Evolutionary conservation across 768 basidiomycete genomes (phyloP).

Genomic region (Agaricus blazei): DNA sequence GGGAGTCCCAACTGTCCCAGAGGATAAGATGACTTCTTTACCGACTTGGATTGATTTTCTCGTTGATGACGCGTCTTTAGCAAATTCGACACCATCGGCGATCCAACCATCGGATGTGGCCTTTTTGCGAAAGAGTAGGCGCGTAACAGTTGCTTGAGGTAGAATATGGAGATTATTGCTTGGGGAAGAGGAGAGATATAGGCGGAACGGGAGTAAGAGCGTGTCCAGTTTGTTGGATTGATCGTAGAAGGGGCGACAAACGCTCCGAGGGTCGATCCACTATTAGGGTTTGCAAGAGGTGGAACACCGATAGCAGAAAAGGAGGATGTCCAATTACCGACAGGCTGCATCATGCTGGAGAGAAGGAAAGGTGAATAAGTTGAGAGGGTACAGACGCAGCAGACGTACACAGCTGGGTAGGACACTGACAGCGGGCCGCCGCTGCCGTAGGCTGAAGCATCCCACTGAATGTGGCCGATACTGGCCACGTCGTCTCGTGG

Average conservation of each 20-base stretch:
- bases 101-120: conserved; percentile 28
- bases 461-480: conserved; percentile 37
- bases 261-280: conserved; percentile 43
- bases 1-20: conserved; percentile 45
- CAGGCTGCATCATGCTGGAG: conserved; percentile 38
- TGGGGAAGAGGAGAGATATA: conserved; percentile 60
- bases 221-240: conserved; percentile 58
- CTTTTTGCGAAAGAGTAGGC: conserved; percentile 39
- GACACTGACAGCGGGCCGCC: conserved; percentile 37
- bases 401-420: conserved; percentile 44
- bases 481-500: conserved; percentile 34
- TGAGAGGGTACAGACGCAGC: neutral
- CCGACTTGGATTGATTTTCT: conserved; percentile 44
- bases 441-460: conserved; percentile 41
- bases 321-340: conserved; percentile 53
- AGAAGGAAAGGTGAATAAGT: neutral
- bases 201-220: conserved; percentile 60
- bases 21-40: conserved; percentile 46
- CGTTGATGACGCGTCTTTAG: conserved; percentile 23
- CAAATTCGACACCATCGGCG: conserved; percentile 38
- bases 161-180: conserved; percentile 62
- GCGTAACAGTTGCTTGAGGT: conserved; percentile 49
- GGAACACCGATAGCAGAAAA: conserved; percentile 40
- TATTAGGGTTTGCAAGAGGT: conserved; percentile 34
- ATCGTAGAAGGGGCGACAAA: conserved; percentile 55